Percentiles rank a stretch among this genome's conserved stretches.
Conservation (phyloP, 2,329 filamentous ascomycete species). For the Amesomyces nigricolor region DNA sequence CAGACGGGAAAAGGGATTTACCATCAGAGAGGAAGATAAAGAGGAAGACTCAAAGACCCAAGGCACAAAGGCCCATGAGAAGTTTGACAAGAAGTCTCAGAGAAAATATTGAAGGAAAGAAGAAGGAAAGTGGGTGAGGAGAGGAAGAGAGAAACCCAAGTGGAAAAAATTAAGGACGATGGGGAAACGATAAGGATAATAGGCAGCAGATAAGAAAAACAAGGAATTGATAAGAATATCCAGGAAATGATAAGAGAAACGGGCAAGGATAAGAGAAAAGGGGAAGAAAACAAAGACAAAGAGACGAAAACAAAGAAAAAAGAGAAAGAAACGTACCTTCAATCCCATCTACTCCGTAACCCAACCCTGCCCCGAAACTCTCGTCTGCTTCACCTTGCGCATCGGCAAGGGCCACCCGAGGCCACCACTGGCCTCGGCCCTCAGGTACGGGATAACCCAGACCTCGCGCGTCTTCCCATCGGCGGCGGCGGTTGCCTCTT, state of each 20-base stretch:
- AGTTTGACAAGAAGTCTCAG: too few species aligned
- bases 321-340: constrained; percentile 6
- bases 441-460: constrained; percentile 74
- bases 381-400: constrained; percentile 77
- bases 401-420: constrained; percentile 80
- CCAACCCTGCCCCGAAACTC: constrained; percentile 68
- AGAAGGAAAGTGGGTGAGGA: neutral
- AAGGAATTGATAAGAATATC: too few species aligned
- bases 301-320: neutral
- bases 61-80: too few species aligned
- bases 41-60: too few species aligned
- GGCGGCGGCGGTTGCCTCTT: constrained; percentile 57
- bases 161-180: too few species aligned
- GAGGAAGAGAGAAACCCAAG: neutral
- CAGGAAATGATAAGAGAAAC: too few species aligned
- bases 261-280: neutral
- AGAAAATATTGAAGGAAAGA: neutral
- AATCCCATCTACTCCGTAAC: constrained; percentile 48
- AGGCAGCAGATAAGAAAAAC: too few species aligned
- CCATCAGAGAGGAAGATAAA: too few species aligned
- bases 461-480: constrained; percentile 57
- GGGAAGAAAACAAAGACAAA: neutral
- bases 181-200: neutral
- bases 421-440: constrained; percentile 60
- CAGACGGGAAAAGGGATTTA: too few species aligned